phyloP scores from a whole-genome alignment of 2,329 filamentous ascomycete genomes.

The Sporothrix variecibatus region DNA sequence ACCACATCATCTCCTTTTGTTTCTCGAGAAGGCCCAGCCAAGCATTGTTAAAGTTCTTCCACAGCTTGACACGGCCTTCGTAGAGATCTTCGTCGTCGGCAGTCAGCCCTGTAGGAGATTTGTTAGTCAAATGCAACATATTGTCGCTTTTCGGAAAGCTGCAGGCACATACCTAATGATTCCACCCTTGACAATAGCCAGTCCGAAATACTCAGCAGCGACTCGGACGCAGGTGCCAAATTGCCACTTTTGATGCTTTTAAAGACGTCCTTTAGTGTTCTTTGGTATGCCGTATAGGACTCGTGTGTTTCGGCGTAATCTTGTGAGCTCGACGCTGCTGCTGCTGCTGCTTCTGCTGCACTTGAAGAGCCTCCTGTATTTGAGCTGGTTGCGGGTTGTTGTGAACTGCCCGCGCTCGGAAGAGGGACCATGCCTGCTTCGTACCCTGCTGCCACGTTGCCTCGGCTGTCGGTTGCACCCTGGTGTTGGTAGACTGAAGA shows the following conservation, averaged over 20 bases:
- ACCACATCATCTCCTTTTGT: constrained; percentile 74
- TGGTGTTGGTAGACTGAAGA: constrained; percentile 68
- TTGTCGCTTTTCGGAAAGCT: background rate
- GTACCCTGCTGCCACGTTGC: constrained; percentile 58
- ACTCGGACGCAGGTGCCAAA: constrained; percentile 54
- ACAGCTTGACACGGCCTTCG: constrained; percentile 76
- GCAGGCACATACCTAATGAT: constrained; percentile 53
- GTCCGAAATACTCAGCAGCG: constrained; percentile 54
- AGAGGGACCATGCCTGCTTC: constrained; percentile 50
- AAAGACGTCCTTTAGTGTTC: constrained; percentile 67
- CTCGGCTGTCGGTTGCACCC: constrained; percentile 57
- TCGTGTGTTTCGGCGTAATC: constrained; percentile 50
- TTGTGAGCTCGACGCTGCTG: background rate
- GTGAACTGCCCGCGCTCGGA: background rate
- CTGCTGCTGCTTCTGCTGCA: background rate
- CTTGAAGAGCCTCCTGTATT: background rate
- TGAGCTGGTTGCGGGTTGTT: constrained; percentile 37
- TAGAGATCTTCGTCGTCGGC: constrained; percentile 78
- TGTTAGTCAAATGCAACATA: background rate
- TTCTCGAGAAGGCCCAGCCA: constrained; percentile 84
- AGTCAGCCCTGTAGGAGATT: constrained; percentile 64
- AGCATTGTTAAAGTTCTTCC: constrained; percentile 92
- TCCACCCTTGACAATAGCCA: constrained; percentile 59
- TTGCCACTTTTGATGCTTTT: constrained; percentile 63
- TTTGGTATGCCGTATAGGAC: constrained; percentile 67